Evolutionary conservation across 192 early-diverging fungal species (phyloP).

Genomic region (Backusella tuberculispora): DNA sequence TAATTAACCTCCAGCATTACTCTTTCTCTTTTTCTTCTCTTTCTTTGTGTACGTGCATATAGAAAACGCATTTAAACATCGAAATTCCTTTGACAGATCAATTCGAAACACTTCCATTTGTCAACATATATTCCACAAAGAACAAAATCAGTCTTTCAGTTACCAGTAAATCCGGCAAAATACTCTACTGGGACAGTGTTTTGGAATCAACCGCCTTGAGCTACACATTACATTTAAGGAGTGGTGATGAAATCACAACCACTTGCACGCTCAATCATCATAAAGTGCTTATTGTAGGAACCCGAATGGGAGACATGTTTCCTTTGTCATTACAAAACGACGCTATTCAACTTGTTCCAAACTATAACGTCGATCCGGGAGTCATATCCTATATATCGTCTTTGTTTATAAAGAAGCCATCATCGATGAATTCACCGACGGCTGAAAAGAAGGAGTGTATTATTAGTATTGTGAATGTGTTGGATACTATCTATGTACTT

Average conservation of each 20-base stretch:
- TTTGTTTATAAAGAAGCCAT: neutral
- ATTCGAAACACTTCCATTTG: neutral
- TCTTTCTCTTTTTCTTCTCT: no score
- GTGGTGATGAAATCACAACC: neutral
- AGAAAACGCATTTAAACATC: neutral
- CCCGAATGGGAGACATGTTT: neutral
- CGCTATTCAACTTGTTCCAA: neutral
- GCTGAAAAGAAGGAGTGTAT: neutral
- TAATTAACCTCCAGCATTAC: no score
- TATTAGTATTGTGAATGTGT: constrained; percentile 1
- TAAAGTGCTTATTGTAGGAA: neutral
- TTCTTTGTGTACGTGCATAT: no score
- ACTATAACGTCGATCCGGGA: neutral
- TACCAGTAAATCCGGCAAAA: neutral
- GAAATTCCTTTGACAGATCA: neutral
- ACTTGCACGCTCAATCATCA: neutral
- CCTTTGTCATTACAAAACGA: neutral
- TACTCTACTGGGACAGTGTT: neutral
- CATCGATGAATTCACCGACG: neutral
- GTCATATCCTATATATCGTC: neutral
- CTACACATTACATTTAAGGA: neutral
- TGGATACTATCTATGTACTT: neutral
- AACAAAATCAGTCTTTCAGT: neutral
- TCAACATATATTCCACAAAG: neutral
- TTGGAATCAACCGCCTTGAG: neutral